Evolutionary conservation across 1,284 basidiomycete genomes (phyloP).

Genomic region (Sparassis latifolia): DNA sequence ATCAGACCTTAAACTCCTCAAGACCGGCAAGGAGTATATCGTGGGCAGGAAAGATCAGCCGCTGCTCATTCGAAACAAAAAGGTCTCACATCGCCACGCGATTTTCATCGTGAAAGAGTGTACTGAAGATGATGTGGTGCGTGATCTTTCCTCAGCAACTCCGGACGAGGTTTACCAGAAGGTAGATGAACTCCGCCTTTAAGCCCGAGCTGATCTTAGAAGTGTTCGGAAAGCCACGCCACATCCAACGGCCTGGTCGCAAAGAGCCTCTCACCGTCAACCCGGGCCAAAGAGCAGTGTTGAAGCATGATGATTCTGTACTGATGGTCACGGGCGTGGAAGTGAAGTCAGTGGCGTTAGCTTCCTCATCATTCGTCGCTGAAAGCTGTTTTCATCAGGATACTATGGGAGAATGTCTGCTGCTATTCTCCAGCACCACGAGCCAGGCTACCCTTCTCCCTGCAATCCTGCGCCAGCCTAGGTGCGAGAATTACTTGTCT

Average conservation of each 20-base stretch:
- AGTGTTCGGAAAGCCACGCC: background rate
- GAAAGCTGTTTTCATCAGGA: background rate
- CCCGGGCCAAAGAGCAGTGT: slow-evolving; percentile 6
- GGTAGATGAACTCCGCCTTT: slow-evolving; percentile 13
- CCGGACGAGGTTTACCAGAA: background rate
- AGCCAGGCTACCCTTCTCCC: slow-evolving; percentile 23
- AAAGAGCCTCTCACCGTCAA: background rate
- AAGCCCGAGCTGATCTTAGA: slow-evolving; percentile 11
- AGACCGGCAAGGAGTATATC: slow-evolving; percentile 42
- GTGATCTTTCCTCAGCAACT: slow-evolving; percentile 18
- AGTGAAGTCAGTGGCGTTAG: slow-evolving; percentile 33
- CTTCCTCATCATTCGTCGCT: too few relatives aligned
- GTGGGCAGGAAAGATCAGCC: slow-evolving; percentile 46
- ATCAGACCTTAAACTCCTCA: slow-evolving; percentile 56
- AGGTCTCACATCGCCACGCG: slow-evolving; percentile 54
- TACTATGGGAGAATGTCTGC: slow-evolving; percentile 43
- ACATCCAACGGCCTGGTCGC: background rate
- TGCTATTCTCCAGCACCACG: slow-evolving; percentile 38
- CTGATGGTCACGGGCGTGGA: slow-evolving; percentile 37
- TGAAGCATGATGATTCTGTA: slow-evolving; percentile 47
- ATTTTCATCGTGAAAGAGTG: slow-evolving; percentile 46
- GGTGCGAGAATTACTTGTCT: slow-evolving; percentile 29
- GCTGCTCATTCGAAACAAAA: slow-evolving; percentile 49
- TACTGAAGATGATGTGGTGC: slow-evolving; percentile 44
- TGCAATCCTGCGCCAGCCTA: slow-evolving; percentile 44